Conservation (phyloP, 192 early-diverging fungal species). For the Backusella australiensis region DNA sequence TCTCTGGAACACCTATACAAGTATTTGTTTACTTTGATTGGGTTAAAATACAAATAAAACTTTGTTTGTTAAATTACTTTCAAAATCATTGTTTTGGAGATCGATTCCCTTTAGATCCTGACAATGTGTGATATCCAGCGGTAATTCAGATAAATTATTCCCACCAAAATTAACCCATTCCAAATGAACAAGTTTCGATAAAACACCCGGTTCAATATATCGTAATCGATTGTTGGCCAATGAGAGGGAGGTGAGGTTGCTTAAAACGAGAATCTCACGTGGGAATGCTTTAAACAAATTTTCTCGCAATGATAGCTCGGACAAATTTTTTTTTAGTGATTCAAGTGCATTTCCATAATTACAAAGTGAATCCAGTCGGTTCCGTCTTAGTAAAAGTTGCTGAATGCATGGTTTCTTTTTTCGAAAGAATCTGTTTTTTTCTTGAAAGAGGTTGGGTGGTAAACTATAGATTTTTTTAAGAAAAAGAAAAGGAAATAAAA, state of each 20-base stretch:
- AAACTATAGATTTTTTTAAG: not conserved
- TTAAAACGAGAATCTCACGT: constrained; percentile 33
- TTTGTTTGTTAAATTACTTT: constrained; percentile 14
- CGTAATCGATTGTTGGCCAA: constrained; percentile 38
- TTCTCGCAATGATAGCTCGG: constrained; percentile 40
- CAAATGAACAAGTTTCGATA: constrained; percentile 12
- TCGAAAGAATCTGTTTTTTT: not conserved
- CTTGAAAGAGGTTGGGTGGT: constrained; percentile 14
- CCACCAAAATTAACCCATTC: constrained; percentile 27
- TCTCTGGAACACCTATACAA: constrained; percentile 29
- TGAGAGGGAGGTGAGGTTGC: constrained; percentile 40
- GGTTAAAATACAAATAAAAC: not conserved
- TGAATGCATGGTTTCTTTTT: constrained; percentile 5
- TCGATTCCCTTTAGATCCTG: constrained; percentile 38
- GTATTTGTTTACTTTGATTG: not conserved
- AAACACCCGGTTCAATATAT: constrained; percentile 10
- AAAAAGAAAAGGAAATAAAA: not conserved
- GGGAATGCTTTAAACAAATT: constrained; percentile 40
- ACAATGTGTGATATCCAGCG: constrained; percentile 30
- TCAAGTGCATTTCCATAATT: constrained; percentile 21
- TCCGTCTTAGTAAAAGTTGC: constrained; percentile 18
- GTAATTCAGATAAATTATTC: constrained; percentile 20
- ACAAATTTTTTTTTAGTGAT: constrained; percentile 23
- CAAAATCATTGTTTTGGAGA: constrained; percentile 38
- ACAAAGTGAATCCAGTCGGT: constrained; percentile 11